Conservation (phyloP, 352 stramenopile species). For the Plasmopara viticola region DNA sequence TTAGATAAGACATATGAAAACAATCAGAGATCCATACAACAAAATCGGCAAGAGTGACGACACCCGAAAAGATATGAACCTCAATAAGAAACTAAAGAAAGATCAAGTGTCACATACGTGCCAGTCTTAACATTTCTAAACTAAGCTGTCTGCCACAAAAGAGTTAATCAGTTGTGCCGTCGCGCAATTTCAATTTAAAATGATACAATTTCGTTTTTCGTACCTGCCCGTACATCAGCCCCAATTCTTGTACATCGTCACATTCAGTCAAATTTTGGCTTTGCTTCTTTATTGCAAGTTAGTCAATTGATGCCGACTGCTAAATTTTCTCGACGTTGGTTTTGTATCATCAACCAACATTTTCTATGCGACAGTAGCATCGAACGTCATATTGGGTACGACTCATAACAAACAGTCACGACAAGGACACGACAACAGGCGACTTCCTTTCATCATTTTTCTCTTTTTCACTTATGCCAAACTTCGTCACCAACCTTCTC, state of each 20-base stretch:
- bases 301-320: slow-evolving; percentile 24
- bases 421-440: slow-evolving; percentile 45
- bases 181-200: background rate
- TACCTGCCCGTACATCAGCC: slow-evolving; percentile 55
- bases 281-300: slow-evolving; percentile 70
- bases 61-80: slow-evolving; percentile 50
- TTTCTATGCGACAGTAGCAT: slow-evolving; percentile 44
- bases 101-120: slow-evolving; percentile 48
- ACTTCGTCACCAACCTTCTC: slow-evolving; percentile 18
- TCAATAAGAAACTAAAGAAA: slow-evolving; percentile 36
- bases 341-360: slow-evolving; percentile 11
- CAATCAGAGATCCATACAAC: slow-evolving; percentile 12
- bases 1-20: background rate
- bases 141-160: slow-evolving; percentile 39
- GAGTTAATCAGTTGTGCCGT: background rate
- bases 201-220: background rate
- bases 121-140: slow-evolving; percentile 56
- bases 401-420: slow-evolving; percentile 69
- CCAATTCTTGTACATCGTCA: slow-evolving; percentile 65
- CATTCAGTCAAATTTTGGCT: slow-evolving; percentile 56
- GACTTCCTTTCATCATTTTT: slow-evolving; percentile 30
- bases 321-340: slow-evolving; percentile 7
- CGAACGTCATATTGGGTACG: slow-evolving; percentile 70
- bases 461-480: slow-evolving; percentile 41
- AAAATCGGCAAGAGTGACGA: background rate